phyloP scores from a whole-genome alignment of 345 rosid species.

The Lepidium sativum region DNA sequence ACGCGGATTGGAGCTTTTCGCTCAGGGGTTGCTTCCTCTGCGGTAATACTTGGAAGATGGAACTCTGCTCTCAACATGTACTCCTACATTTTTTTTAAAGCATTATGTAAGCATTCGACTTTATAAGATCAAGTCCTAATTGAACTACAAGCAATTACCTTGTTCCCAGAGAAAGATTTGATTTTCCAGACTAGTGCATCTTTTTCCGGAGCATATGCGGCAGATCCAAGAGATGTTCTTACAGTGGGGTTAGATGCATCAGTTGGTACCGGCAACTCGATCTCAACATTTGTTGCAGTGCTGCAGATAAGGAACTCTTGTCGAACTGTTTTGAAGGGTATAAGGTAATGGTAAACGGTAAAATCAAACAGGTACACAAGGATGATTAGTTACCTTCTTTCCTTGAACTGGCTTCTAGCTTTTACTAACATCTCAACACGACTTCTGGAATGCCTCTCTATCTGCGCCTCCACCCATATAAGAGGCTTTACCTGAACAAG shows the following conservation, averaged over 20 bases:
- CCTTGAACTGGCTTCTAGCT: conserved; percentile 68
- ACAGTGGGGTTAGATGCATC: conserved; percentile 66
- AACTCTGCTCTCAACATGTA: conserved; percentile 85
- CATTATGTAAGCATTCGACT: neutral
- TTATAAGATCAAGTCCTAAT: neutral
- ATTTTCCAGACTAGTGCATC: conserved; percentile 78
- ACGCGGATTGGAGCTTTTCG: conserved; percentile 89
- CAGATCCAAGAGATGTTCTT: conserved; percentile 73
- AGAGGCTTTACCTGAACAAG: conserved; percentile 54
- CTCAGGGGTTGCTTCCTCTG: conserved; percentile 74
- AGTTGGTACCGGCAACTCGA: conserved; percentile 63
- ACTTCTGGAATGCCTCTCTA: conserved; percentile 65
- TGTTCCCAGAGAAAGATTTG: conserved; percentile 63
- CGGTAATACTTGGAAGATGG: conserved; percentile 77
- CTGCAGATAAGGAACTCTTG: conserved; percentile 27
- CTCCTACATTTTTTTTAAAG: conserved; percentile 40
- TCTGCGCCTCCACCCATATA: conserved; percentile 73
- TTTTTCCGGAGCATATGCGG: conserved; percentile 68
- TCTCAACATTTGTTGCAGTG: conserved; percentile 70
- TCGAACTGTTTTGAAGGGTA: neutral
- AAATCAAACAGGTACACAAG: neutral
- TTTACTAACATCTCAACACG: conserved; percentile 61
- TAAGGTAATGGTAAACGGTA: too few relatives aligned
- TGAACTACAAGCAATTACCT: conserved; percentile 32
- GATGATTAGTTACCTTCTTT: conserved; percentile 44